These are phyloP conservation scores for Xylaria sp. DNA, from an alignment of 2,329 filamentous ascomycete species.

Conservation along the genomic window DNA sequence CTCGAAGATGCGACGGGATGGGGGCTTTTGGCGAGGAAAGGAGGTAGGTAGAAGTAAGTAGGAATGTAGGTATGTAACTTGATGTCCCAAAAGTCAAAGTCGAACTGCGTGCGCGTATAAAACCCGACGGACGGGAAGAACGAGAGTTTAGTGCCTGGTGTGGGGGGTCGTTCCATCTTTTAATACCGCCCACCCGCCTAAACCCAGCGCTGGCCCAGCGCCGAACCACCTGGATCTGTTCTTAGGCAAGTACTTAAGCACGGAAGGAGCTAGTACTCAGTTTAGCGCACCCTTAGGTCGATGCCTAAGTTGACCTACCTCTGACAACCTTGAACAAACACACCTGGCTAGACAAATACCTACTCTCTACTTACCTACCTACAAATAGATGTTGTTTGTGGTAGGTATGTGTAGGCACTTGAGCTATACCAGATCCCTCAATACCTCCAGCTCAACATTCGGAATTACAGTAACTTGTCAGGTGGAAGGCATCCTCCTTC, in stretches of 20 bases:
- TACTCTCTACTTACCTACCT: no score
- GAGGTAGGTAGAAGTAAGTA: no score
- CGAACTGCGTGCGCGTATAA: slow-evolving; percentile 12
- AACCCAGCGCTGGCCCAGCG: slow-evolving; percentile 10
- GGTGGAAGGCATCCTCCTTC: no score
- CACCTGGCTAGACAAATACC: no score
- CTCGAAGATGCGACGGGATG: background rate
- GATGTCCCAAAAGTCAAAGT: no score
- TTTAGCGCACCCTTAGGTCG: background rate
- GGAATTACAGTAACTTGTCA: no score
- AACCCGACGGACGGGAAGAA: slow-evolving; percentile 26
- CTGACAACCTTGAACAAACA: background rate
- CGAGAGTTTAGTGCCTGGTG: slow-evolving; percentile 14
- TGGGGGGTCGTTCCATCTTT: slow-evolving; percentile 23
- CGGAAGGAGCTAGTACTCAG: background rate
- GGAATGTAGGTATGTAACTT: no score
- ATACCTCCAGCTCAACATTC: no score
- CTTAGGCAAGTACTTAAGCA: background rate
- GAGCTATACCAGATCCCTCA: no score
- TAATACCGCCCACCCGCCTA: slow-evolving; percentile 26
- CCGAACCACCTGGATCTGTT: background rate
- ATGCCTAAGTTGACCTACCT: background rate
- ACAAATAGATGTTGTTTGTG: no score
- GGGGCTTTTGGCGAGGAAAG: no score
- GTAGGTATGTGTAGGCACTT: no score